Conservation (phyloP, 768 basidiomycete genomes). For the Suillus brevipes region DNA sequence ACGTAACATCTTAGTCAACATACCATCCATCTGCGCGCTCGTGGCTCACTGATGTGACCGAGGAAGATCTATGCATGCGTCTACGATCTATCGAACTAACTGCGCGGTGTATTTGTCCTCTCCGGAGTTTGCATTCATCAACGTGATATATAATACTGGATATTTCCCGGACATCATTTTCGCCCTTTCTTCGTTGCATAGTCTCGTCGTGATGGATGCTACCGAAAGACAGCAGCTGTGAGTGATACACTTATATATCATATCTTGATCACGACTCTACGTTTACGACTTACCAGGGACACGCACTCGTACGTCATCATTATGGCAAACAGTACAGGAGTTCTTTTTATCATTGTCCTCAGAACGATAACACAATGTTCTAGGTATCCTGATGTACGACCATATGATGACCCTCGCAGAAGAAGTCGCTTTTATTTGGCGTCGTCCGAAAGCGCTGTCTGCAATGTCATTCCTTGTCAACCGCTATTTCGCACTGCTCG, state of each 20-base stretch:
- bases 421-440: constrained; percentile 49
- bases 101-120: background rate
- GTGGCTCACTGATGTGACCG: background rate
- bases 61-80: background rate
- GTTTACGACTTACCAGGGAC: background rate
- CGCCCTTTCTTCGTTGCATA: background rate
- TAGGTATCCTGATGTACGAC: constrained; percentile 34
- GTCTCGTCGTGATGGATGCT: background rate
- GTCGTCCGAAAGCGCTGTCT: constrained; percentile 37
- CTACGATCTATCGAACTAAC: background rate
- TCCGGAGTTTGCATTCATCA: background rate
- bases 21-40: background rate
- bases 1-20: background rate
- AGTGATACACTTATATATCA: background rate
- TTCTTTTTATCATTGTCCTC: background rate
- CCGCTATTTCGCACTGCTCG: constrained; percentile 48
- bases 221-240: background rate
- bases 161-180: background rate
- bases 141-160: background rate
- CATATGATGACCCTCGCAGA: constrained; percentile 28
- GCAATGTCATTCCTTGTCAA: constrained; percentile 49
- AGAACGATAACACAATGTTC: background rate
- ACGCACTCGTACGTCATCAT: constrained; percentile 2
- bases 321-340: constrained; percentile 9
- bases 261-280: background rate